phyloP scores from a whole-genome alignment of 2,329 filamentous ascomycete genomes.

The Phaeophleospora eucalypticola region DNA sequence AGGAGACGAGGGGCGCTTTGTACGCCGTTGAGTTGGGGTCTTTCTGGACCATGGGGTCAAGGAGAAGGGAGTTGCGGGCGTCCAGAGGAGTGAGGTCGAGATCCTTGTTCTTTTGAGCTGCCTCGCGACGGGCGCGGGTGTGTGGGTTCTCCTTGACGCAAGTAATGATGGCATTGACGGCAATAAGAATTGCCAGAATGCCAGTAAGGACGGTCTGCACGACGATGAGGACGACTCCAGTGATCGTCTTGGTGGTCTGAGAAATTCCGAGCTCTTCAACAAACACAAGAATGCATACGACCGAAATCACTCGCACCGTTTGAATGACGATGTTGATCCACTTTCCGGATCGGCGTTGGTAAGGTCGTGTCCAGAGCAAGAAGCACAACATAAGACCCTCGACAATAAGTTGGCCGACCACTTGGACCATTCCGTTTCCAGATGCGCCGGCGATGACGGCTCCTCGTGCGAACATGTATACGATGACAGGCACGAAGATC shows the following conservation, averaged over 20 bases:
- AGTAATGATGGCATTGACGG: constrained; percentile 79
- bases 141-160: constrained; percentile 88
- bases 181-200: constrained; percentile 78
- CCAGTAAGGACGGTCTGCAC: constrained; percentile 82
- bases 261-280: constrained; percentile 87
- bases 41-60: constrained; percentile 49
- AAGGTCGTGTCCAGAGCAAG: constrained; percentile 81
- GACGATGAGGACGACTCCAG: constrained; percentile 88
- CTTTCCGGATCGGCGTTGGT: constrained; percentile 79
- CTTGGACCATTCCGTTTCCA: constrained; percentile 79
- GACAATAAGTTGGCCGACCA: constrained; percentile 72
- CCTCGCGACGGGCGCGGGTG: constrained; percentile 69
- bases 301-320: constrained; percentile 80
- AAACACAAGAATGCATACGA: constrained; percentile 85
- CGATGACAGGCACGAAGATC: constrained; percentile 83
- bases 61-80: constrained; percentile 78
- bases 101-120: constrained; percentile 74
- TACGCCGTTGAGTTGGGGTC: constrained; percentile 33
- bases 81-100: constrained; percentile 83
- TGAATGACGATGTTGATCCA: constrained; percentile 93
- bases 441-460: constrained; percentile 79
- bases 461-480: constrained; percentile 89
- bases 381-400: constrained; percentile 75
- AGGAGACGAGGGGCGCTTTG: constrained; percentile 30
- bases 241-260: constrained; percentile 90